These are phyloP conservation scores for Acanthamoeba divionensis DNA, from an alignment of 208 protist genomes.

Conservation along the genomic window DNA sequence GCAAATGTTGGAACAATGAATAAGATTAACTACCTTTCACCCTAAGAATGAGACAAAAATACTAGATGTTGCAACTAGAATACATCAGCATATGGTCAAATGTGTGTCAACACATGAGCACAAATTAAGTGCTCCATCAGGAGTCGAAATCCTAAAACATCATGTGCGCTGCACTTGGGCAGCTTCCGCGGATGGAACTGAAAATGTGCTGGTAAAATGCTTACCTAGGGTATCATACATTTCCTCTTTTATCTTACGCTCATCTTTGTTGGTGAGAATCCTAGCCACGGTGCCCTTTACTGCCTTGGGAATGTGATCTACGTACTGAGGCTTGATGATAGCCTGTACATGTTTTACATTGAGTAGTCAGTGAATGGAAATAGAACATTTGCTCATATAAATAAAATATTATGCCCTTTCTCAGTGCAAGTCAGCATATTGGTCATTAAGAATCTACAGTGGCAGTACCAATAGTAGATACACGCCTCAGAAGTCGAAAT, in stretches of 20 bases:
- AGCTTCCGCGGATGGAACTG: too few species aligned
- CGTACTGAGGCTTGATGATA: constrained; percentile 99
- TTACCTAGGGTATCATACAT: constrained; percentile 39
- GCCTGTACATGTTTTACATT: too few species aligned
- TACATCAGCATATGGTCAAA: too few species aligned
- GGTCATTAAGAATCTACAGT: not conserved
- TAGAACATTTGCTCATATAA: not conserved
- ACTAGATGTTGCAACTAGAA: too few species aligned
- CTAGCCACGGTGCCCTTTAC: constrained; percentile 92
- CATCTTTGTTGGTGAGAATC: constrained; percentile 90
- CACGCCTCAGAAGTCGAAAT: not conserved
- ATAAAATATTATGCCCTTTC: not conserved
- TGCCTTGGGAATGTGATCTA: constrained; percentile 97
- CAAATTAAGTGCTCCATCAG: too few species aligned
- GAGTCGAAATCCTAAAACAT: too few species aligned
- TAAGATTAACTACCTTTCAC: too few species aligned
- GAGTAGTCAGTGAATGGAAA: too few species aligned
- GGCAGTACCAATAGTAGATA: not conserved
- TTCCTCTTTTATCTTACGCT: constrained; percentile 74
- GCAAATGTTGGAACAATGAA: not conserved
- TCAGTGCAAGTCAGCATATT: not conserved
- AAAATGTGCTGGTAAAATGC: too few species aligned
- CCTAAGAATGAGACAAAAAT: too few species aligned
- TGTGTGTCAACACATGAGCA: too few species aligned
- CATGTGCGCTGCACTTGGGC: too few species aligned